phyloP scores from a whole-genome alignment of 176 grass and related monocot genomes.

The Tuctoria greenei region DNA sequence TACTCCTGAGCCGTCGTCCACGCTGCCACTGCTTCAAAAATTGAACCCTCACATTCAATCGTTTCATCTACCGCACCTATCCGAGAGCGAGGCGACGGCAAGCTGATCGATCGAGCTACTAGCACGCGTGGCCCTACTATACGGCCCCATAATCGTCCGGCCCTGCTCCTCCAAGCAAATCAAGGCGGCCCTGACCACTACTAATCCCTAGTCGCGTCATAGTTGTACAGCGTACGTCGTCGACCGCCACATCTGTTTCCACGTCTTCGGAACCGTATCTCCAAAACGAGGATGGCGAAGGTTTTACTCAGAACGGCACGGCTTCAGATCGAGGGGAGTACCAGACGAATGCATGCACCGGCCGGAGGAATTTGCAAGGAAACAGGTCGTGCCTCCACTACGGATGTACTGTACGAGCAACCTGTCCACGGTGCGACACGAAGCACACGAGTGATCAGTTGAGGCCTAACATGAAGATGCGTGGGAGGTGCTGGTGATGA shows the following conservation, averaged over 20 bases:
- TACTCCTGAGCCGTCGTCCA: constrained; percentile 17
- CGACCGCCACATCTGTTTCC: background rate
- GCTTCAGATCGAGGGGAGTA: background rate
- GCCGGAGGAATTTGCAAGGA: background rate
- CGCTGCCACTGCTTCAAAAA: constrained; percentile 31
- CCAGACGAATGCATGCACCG: background rate
- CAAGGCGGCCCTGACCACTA: background rate
- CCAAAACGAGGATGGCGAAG: background rate
- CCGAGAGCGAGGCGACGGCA: background rate
- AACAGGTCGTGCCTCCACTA: too few species aligned
- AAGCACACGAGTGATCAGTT: background rate
- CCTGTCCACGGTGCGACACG: too few species aligned
- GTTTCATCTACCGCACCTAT: constrained; percentile 43
- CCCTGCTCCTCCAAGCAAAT: background rate
- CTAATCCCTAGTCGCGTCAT: background rate
- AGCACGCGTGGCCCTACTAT: background rate
- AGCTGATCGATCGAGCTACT: background rate
- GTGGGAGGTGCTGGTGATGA: too few species aligned
- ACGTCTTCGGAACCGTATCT: background rate
- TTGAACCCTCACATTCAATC: constrained; percentile 45
- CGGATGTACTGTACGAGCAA: too few species aligned
- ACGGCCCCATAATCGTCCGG: too few species aligned
- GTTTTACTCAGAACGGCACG: background rate
- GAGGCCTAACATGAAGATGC: too few species aligned
- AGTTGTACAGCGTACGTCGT: background rate